Conservation (phyloP, 805 yeast genomes). For the Saturnispora ahearnii region DNA sequence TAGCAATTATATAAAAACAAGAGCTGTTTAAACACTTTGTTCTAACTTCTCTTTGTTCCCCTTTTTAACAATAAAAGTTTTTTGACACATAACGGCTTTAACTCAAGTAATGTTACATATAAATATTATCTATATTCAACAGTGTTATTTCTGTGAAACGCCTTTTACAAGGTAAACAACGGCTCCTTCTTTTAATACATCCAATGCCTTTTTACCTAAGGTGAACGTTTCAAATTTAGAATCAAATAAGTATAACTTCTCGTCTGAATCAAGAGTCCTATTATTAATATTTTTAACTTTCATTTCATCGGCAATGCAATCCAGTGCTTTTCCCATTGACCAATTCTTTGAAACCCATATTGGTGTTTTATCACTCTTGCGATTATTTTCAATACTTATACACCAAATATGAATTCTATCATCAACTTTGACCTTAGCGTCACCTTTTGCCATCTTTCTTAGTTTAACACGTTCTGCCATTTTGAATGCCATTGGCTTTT, state of each 20-base stretch:
- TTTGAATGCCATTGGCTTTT: conserved; percentile 9
- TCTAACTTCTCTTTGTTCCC: background rate
- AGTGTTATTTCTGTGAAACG: background rate
- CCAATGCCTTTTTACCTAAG: conserved; percentile 28
- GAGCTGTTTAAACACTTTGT: background rate
- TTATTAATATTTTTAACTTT: conserved; percentile 44
- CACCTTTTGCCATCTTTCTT: conserved; percentile 45
- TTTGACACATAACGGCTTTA: background rate
- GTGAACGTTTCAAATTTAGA: conserved; percentile 18
- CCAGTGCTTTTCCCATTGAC: conserved; percentile 54
- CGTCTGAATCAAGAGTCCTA: conserved; percentile 8
- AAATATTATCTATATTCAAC: background rate
- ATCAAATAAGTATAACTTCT: conserved; percentile 1
- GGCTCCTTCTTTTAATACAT: conserved; percentile 41
- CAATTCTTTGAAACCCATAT: conserved; percentile 45
- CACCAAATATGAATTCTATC: conserved; percentile 47
- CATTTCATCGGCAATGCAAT: conserved; percentile 39
- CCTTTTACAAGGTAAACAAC: conserved; percentile 47
- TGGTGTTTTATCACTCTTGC: conserved; percentile 13
- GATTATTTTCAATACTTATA: conserved; percentile 28
- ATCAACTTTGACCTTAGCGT: conserved; percentile 30
- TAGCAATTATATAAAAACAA: background rate
- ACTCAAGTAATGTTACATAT: too few relatives aligned
- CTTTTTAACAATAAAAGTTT: background rate
- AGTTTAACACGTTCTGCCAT: conserved; percentile 32